A percentile compares a stretch with the other conserved stretches of the same genome.
phyloP scores from a whole-genome alignment of 352 stramenopile genomes.

The Phytophthora sp. region DNA sequence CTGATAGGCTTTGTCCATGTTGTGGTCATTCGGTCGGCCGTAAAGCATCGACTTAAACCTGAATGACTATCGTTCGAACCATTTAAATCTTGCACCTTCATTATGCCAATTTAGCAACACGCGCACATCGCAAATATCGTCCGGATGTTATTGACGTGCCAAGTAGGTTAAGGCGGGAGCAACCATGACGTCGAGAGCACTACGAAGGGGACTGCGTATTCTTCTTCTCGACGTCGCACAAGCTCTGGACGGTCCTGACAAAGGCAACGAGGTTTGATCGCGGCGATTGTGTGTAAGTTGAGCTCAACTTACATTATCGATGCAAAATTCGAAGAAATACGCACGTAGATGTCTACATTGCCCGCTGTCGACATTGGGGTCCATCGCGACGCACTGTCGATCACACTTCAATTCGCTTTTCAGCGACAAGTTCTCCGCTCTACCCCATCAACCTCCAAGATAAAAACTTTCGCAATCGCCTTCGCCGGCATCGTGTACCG shows the following conservation, averaged over 20 bases:
- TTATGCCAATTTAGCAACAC: not conserved
- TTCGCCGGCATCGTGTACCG: conserved; percentile 24
- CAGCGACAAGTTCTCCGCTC: conserved; percentile 39
- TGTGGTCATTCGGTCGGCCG: conserved; percentile 16
- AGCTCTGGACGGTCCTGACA: conserved; percentile 23
- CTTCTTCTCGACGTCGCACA: not conserved
- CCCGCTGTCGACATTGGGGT: not conserved
- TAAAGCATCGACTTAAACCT: conserved; percentile 7
- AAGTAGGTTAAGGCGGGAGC: conserved; percentile 21
- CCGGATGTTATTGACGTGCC: not conserved
- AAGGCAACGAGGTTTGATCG: conserved; percentile 10
- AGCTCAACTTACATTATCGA: no score
- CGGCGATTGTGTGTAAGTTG: no score
- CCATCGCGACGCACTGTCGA: not conserved
- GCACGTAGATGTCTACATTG: not conserved
- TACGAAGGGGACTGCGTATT: conserved; percentile 2
- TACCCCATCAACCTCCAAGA: conserved; percentile 16
- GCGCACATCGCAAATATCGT: conserved; percentile 15
- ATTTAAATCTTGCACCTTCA: conserved; percentile 23
- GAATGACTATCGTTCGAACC: conserved; percentile 20
- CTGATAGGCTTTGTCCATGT: conserved; percentile 23
- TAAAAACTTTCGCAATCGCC: conserved; percentile 35
- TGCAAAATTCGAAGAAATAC: not conserved
- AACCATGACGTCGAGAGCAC: conserved; percentile 12
- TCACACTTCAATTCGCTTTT: conserved; percentile 48